Evolutionary conservation across 495 filamentous ascomycete species (phyloP).

Genomic region (Penicillium paradoxum): DNA sequence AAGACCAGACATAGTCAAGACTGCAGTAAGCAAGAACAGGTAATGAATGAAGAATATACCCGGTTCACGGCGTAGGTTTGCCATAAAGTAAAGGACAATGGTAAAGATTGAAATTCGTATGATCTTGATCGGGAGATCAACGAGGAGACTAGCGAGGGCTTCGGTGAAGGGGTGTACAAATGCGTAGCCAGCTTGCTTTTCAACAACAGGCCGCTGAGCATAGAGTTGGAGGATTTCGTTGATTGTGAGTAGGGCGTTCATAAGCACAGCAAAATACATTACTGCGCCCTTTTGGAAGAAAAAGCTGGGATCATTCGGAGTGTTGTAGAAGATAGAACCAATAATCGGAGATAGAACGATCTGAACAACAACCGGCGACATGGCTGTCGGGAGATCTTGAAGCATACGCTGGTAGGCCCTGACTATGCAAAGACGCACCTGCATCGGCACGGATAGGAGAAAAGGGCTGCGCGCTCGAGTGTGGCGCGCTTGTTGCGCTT

Average conservation of each 20-base stretch:
- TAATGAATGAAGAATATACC: constrained; percentile 56
- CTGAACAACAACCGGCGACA: constrained; percentile 61
- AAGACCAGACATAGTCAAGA: constrained; percentile 48
- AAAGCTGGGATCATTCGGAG: constrained; percentile 15
- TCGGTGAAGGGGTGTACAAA: constrained; percentile 58
- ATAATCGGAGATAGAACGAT: constrained; percentile 71
- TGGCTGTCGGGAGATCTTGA: constrained; percentile 40
- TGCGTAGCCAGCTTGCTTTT: constrained; percentile 56
- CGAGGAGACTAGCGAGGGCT: constrained; percentile 48
- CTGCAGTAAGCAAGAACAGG: constrained; percentile 42
- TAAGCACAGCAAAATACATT: constrained; percentile 79
- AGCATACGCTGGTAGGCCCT: constrained; percentile 37
- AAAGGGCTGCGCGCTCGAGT: no score
- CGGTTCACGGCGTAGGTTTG: constrained; percentile 39
- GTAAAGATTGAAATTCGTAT: constrained; percentile 40
- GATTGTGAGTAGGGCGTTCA: constrained; percentile 44
- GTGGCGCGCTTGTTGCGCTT: no score
- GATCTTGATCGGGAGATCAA: constrained; percentile 52
- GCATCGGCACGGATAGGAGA: no score
- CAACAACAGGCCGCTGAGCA: constrained; percentile 48
- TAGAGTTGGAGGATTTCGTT: constrained; percentile 56
- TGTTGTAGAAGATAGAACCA: constrained; percentile 72
- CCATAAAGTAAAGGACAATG: constrained; percentile 53
- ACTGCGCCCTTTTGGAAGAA: constrained; percentile 55
- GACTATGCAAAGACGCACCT: constrained; percentile 40